phyloP scores from a whole-genome alignment of 148 eudicot species.

The Mesembryanthemum crystallinum region DNA sequence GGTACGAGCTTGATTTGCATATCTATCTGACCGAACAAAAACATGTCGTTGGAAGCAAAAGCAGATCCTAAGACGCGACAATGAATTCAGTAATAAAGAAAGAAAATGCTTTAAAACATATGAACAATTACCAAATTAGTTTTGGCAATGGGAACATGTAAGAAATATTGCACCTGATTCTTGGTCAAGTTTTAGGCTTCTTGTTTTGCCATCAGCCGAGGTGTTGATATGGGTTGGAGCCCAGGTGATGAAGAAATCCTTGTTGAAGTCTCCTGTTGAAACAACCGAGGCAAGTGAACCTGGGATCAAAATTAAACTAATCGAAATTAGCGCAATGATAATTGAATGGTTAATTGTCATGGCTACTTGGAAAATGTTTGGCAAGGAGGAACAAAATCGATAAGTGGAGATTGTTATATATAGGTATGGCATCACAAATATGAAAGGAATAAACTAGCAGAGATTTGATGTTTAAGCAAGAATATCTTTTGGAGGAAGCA shows the following conservation, averaged over 20 bases:
- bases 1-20: conserved; percentile 79
- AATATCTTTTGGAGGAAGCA: conserved; percentile 69
- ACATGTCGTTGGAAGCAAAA: conserved; percentile 75
- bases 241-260: conserved; percentile 75
- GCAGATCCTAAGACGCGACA: conserved; percentile 47
- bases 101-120: no score
- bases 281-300: conserved; percentile 49
- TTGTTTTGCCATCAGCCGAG: conserved; percentile 59
- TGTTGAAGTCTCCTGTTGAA: conserved; percentile 71
- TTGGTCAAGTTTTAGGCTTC: conserved; percentile 59
- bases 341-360: conserved; percentile 16
- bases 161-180: conserved; percentile 63
- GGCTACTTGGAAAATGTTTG: neutral
- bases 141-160: neutral
- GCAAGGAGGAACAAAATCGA: neutral
- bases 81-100: neutral
- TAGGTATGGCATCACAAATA: conserved; percentile 31
- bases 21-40: conserved; percentile 79
- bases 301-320: conserved; percentile 22
- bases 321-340: conserved; percentile 12
- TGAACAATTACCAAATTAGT: neutral
- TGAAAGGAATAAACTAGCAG: conserved; percentile 21
- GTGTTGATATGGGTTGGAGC: conserved; percentile 77
- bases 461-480: conserved; percentile 35
- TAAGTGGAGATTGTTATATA: conserved; percentile 15